Percentiles rank a stretch among this genome's conserved stretches.
phyloP scores from a whole-genome alignment of 345 rosid genomes.

The Syzygium aqueum region DNA sequence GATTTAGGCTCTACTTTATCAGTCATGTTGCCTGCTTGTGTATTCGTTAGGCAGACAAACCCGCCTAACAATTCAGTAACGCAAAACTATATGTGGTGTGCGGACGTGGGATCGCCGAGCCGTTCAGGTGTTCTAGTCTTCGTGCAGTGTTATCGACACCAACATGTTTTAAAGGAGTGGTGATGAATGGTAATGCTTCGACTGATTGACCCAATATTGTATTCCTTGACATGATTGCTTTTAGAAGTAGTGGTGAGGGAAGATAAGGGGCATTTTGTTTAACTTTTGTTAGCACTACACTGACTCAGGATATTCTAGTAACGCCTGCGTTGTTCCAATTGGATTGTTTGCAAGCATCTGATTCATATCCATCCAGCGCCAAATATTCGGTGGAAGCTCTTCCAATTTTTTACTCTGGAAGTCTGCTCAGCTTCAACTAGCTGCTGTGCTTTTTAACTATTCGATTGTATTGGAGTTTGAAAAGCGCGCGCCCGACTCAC shows the following conservation, averaged over 20 bases:
- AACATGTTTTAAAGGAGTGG: not conserved
- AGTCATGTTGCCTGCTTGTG: not conserved
- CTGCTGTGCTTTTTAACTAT: not conserved
- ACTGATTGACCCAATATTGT: not conserved
- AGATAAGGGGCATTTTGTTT: not conserved
- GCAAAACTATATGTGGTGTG: not conserved
- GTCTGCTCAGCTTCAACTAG: not conserved
- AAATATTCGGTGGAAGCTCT: not conserved
- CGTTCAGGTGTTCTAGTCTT: not conserved
- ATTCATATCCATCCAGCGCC: not conserved
- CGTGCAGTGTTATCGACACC: not conserved
- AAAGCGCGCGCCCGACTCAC: not conserved
- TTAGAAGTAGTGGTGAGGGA: not conserved
- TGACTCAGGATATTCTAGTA: not conserved
- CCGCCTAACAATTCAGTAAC: not conserved
- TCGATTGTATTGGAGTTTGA: not conserved
- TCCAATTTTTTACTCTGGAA: not conserved
- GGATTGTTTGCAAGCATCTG: not conserved
- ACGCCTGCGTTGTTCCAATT: not conserved
- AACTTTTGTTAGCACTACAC: not conserved
- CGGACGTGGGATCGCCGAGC: not conserved
- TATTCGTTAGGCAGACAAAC: not conserved
- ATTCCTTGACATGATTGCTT: not conserved
- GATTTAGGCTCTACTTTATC: not conserved
- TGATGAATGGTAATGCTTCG: not conserved